Evolutionary conservation across 2,329 filamentous ascomycete species (phyloP), one percentile per base, ranked within the genome.

Genomic region (Microdochium trichocladiopsis): DNA sequence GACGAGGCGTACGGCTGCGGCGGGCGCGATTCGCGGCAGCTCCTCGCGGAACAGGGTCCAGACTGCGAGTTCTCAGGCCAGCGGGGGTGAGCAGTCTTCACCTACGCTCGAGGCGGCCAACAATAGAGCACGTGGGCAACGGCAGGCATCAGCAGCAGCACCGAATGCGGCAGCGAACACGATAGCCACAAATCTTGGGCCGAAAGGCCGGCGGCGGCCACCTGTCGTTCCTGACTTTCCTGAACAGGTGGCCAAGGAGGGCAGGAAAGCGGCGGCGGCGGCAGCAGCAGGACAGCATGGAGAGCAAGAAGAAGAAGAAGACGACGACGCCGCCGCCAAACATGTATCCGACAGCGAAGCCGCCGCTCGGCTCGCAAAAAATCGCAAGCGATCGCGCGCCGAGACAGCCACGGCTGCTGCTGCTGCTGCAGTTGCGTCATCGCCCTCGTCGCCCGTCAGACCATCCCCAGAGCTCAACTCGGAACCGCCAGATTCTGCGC

Each of bases 321-420:
- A 60, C 2, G 65, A 70, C 10, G 63, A 69, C 48, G 76, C 8
- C 28, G 28, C 73, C 1, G 69, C 41, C 3, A 18, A 78, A 49
- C 73, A 77, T 48, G 69, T 79, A 16, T 63, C 68, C 36, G 71
- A 63, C 2, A 55, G 61, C 4, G 73, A 78, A 56, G 72, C 73
- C 3, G 76, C 76, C 2, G 58, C 62, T 51, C 57, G 53, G 1
- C 60, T 78, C 8, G 69, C 18, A 12, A 22, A 22, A 8, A 21
- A 73, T 6, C 68, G 63, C 50, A 80, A 77, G 56, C 72, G 75
- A n/a, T n/a, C n/a, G n/a, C n/a, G n/a, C n/a, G n/a, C n/a, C n/a
- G n/a, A n/a, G n/a, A n/a, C n/a, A n/a, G n/a, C n/a, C n/a, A n/a
- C n/a, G n/a, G n/a, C n/a, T n/a, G n/a, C n/a, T n/a, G n/a, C n/a